These are phyloP conservation scores for Suillus spraguei DNA, from an alignment of 768 basidiomycete genomes.

Conservation along the genomic window DNA sequence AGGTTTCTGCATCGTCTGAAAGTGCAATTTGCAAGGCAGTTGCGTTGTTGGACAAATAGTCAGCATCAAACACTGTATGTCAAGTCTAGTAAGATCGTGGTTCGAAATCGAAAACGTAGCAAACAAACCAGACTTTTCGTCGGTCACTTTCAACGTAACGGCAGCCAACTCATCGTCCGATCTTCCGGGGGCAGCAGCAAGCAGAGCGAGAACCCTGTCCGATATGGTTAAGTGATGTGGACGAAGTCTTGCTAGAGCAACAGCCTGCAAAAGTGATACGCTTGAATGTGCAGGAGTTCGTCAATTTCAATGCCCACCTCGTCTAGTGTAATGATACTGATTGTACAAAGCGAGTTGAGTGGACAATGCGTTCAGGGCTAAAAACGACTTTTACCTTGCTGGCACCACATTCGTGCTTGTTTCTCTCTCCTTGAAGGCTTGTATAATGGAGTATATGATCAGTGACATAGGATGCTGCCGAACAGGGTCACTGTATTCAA, in stretches of 20 bases:
- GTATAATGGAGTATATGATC: constrained; percentile 42
- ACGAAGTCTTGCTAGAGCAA: constrained; percentile 42
- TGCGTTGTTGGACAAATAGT: constrained; percentile 40
- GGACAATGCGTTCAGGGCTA: neutral
- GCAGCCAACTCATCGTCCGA: constrained; percentile 14
- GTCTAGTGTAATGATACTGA: constrained; percentile 41
- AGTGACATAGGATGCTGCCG: constrained; percentile 44
- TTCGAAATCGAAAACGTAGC: neutral
- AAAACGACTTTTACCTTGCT: constrained; percentile 40
- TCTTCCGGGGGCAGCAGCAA: neutral
- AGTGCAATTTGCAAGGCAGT: constrained; percentile 39
- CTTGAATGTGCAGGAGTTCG: constrained; percentile 1
- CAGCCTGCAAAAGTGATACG: constrained; percentile 30
- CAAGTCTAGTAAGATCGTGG: neutral
- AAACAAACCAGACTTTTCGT: neutral
- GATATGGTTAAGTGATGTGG: constrained; percentile 49
- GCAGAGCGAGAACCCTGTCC: constrained; percentile 35
- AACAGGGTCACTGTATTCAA: constrained; percentile 38
- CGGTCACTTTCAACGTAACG: neutral
- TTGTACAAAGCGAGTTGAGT: neutral
- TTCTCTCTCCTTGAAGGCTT: constrained; percentile 36
- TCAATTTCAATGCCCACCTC: constrained; percentile 31
- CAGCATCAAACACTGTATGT: constrained; percentile 19
- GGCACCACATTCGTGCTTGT: constrained; percentile 50
- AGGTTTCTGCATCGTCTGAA: constrained; percentile 38